Conservation (phyloP, 2,329 filamentous ascomycete genomes). For the Gnomoniopsis sp. region DNA sequence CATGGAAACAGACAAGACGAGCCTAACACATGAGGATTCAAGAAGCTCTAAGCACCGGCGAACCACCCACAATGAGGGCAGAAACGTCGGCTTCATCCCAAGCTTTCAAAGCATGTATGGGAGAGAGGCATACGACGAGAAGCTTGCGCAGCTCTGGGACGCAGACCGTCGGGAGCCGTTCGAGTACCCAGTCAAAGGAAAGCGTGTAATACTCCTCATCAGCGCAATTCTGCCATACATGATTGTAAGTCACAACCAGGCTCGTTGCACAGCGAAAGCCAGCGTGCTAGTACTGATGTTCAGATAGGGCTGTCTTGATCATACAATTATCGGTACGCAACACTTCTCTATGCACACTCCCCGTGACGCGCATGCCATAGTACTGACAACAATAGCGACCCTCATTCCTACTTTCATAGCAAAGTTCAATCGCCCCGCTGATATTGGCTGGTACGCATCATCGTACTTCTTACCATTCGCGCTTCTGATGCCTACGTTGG, state of each 20-base stretch:
- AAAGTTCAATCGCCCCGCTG: slow-evolving; percentile 30
- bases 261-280: neutral
- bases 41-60: neutral
- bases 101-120: neutral
- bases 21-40: slow-evolving; percentile 15
- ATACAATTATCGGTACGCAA: slow-evolving; percentile 13
- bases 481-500: slow-evolving; percentile 15
- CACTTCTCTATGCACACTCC: neutral
- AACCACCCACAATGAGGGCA: neutral
- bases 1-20: too few relatives aligned
- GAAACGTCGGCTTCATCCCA: neutral
- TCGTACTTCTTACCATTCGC: slow-evolving; percentile 29
- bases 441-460: slow-evolving; percentile 39
- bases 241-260: neutral
- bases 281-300: neutral
- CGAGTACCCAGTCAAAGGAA: neutral
- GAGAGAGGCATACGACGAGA: neutral
- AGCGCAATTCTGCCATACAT: neutral
- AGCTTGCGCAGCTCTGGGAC: neutral
- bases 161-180: neutral
- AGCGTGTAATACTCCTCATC: neutral
- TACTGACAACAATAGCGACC: slow-evolving; percentile 14
- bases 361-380: neutral
- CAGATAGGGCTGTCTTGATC: slow-evolving; percentile 2
- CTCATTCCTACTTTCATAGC: slow-evolving; percentile 20